phyloP scores from a whole-genome alignment of 768 basidiomycete species.

The Lentinula edodes region DNA sequence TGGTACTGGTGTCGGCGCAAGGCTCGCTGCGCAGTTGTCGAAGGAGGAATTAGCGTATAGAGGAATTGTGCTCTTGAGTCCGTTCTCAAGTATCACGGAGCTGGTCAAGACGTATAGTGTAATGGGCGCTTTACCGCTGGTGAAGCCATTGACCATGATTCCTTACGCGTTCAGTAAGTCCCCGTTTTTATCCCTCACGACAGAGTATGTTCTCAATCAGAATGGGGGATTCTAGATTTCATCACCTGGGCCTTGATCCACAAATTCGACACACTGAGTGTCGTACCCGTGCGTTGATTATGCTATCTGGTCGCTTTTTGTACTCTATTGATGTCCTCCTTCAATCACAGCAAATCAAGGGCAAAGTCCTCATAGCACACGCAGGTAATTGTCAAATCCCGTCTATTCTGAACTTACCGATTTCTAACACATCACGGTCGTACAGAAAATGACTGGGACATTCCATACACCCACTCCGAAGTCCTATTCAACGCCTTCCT shows the following conservation, averaged over 20 bases:
- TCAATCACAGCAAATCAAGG: slow-evolving; percentile 50
- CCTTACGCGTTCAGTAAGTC: slow-evolving; percentile 59
- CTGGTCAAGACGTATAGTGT: slow-evolving; percentile 67
- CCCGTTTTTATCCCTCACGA: not conserved
- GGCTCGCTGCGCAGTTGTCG: slow-evolving; percentile 43
- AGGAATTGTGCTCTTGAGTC: slow-evolving; percentile 47
- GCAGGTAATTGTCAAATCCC: slow-evolving; percentile 33
- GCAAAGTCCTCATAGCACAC: slow-evolving; percentile 68
- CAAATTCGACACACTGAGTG: slow-evolving; percentile 57
- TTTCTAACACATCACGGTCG: not conserved
- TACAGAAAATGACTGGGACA: slow-evolving; percentile 60
- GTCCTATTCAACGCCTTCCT: slow-evolving; percentile 64
- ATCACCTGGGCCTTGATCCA: slow-evolving; percentile 49
- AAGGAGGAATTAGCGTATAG: slow-evolving; percentile 33
- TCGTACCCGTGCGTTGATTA: slow-evolving; percentile 45
- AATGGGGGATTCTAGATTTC: slow-evolving; percentile 33
- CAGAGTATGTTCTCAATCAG: not conserved
- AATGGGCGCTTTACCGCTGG: slow-evolving; percentile 60
- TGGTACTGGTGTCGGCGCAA: slow-evolving; percentile 73
- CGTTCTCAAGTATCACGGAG: slow-evolving; percentile 53
- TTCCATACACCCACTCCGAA: slow-evolving; percentile 64
- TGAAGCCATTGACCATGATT: slow-evolving; percentile 63
- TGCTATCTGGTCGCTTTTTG: not conserved
- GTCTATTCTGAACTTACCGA: not conserved
- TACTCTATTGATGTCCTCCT: not conserved